Percentiles rank a stretch among this genome's conserved stretches.
Evolutionary conservation across 2,329 filamentous ascomycete genomes (phyloP).

Genomic region (Trichoderma endophyticum): DNA sequence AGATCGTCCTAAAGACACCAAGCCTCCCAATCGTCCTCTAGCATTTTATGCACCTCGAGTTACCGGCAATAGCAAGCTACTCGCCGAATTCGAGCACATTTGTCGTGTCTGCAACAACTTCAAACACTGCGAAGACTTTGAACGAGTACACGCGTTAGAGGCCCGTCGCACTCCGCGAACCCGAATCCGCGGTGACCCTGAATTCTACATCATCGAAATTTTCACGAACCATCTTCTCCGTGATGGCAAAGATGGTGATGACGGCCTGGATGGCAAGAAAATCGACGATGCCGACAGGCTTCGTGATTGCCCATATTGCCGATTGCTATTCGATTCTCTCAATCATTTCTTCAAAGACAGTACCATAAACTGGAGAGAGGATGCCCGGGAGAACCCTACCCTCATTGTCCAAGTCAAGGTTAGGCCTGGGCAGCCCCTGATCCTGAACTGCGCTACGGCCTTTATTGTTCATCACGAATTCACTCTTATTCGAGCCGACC

Average conservation of each 20-base stretch:
- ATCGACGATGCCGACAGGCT: not conserved
- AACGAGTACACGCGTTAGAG: not conserved
- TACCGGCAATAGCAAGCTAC: not conserved
- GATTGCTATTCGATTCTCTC: not conserved
- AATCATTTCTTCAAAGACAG: slow-evolving; percentile 6
- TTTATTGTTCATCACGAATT: not conserved
- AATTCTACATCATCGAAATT: not conserved
- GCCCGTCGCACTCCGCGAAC: not conserved
- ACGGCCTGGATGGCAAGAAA: not conserved
- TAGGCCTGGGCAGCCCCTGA: not conserved
- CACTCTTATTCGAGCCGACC: not conserved
- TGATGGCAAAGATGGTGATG: not conserved
- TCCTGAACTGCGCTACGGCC: not conserved
- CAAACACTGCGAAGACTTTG: not conserved
- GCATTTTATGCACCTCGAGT: too few species aligned
- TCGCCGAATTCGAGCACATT: too few species aligned
- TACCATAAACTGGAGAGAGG: not conserved
- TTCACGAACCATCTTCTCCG: not conserved
- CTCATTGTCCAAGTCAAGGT: not conserved
- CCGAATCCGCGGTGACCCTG: not conserved
- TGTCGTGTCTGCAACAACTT: slow-evolving; percentile 17
- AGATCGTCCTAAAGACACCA: too few species aligned
- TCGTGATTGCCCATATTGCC: slow-evolving; percentile 11
- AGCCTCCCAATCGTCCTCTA: not conserved
- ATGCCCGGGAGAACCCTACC: not conserved